Evolutionary conservation across 805 yeast species (phyloP).

Genomic region (Dipodascus albidus): DNA sequence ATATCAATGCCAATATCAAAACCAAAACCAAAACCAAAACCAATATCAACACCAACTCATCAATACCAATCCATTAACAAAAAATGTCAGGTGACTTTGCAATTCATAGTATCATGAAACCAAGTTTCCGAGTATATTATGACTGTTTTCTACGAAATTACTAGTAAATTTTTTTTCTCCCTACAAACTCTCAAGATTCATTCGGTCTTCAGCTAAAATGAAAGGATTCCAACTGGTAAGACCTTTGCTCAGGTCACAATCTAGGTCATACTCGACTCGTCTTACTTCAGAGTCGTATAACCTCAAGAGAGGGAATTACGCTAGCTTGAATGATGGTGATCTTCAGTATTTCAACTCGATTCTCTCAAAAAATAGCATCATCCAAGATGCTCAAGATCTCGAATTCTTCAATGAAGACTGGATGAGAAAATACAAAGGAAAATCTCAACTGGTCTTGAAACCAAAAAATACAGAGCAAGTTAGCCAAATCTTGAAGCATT

Average conservation of each 20-base stretch:
- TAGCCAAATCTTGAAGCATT: slow-evolving; percentile 62
- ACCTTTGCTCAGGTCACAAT: background rate
- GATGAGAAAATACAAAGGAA: slow-evolving; percentile 92
- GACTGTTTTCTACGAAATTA: too few relatives aligned
- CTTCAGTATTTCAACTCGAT: slow-evolving; percentile 48
- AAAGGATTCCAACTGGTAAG: background rate
- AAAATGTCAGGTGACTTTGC: too few relatives aligned
- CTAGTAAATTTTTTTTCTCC: too few relatives aligned
- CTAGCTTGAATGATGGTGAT: slow-evolving; percentile 43
- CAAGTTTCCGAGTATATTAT: too few relatives aligned
- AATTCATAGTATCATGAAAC: too few relatives aligned
- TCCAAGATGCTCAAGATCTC: slow-evolving; percentile 15
- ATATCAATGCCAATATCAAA: too few relatives aligned
- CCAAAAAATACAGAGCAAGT: slow-evolving; percentile 77
- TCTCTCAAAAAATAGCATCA: slow-evolving; percentile 36
- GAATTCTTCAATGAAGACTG: slow-evolving; percentile 74
- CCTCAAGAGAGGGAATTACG: slow-evolving; percentile 36
- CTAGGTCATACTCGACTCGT: slow-evolving; percentile 23
- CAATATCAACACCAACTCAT: too few relatives aligned
- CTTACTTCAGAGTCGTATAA: slow-evolving; percentile 67
- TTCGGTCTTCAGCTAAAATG: background rate
- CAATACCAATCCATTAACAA: too few relatives aligned
- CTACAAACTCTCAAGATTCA: too few relatives aligned
- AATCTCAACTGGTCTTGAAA: slow-evolving; percentile 64
- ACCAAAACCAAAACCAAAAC: too few relatives aligned